A percentile compares a stretch with the other conserved stretches of the same genome.
Conservation (phyloP, 108 stramenopile species). For the Poteriospumella lacustris region DNA sequence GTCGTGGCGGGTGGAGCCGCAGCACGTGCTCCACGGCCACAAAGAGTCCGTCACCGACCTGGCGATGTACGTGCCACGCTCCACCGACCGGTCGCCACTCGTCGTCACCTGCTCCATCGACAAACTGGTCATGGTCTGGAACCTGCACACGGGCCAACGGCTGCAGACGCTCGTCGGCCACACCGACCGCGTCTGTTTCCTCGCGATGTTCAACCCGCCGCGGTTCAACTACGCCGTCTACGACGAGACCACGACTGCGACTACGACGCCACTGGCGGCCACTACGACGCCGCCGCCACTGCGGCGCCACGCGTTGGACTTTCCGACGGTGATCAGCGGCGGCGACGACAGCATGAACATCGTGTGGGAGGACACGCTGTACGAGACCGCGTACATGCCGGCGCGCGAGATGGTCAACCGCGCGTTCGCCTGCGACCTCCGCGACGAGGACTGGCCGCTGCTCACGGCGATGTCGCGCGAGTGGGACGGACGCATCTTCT, state of each 20-base stretch:
- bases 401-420: neutral
- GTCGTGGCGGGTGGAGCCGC: too few species aligned
- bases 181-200: neutral
- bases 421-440: neutral
- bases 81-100: neutral
- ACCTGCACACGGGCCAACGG: neutral
- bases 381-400: neutral
- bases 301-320: too few species aligned
- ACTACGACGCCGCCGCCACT: too few species aligned
- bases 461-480: neutral
- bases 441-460: neutral
- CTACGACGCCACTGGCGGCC: too few species aligned
- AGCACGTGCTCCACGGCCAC: neutral
- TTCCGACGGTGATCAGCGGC: neutral
- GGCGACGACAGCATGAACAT: neutral
- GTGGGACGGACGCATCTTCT: neutral
- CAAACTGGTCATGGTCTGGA: neutral
- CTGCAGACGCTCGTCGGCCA: neutral
- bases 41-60: neutral
- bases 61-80: neutral
- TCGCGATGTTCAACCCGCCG: neutral
- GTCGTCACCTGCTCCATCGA: neutral
- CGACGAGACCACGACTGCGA: too few species aligned
- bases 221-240: too few species aligned
- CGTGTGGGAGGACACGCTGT: conserved; percentile 6